Percentiles rank a stretch among this genome's conserved stretches.
Conservation (phyloP, 2,329 filamentous ascomycete species). For the Colletotrichum godetiae region DNA sequence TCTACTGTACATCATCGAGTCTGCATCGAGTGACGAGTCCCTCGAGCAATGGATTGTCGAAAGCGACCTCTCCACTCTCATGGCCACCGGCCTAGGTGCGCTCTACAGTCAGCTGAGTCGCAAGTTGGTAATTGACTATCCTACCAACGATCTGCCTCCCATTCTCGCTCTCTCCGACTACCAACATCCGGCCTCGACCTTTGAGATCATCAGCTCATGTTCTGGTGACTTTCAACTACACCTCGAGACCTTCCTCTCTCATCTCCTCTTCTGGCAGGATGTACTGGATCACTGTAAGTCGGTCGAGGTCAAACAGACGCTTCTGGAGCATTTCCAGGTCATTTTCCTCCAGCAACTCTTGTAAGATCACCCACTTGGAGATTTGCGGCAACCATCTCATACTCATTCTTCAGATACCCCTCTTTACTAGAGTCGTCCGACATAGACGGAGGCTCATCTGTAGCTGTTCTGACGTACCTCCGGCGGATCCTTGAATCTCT, state of each 20-base stretch:
- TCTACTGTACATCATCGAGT: slow-evolving; percentile 94
- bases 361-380: slow-evolving; percentile 59
- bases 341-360: slow-evolving; percentile 94
- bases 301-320: slow-evolving; percentile 88
- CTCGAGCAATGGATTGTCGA: slow-evolving; percentile 97
- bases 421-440: slow-evolving; percentile 97
- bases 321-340: slow-evolving; percentile 97
- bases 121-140: slow-evolving; percentile 84
- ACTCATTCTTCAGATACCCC: slow-evolving; percentile 71
- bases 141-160: slow-evolving; percentile 80
- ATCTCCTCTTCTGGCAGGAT: slow-evolving; percentile 97
- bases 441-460: slow-evolving; percentile 94
- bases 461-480: slow-evolving; percentile 94
- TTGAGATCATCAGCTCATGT: slow-evolving; percentile 79
- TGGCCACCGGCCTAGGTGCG: slow-evolving; percentile 94
- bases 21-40: slow-evolving; percentile 82
- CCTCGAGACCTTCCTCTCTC: slow-evolving; percentile 92
- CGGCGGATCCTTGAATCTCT: slow-evolving; percentile 90
- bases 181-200: slow-evolving; percentile 74
- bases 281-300: slow-evolving; percentile 96
- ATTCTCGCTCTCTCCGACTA: slow-evolving; percentile 93
- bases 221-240: slow-evolving; percentile 84
- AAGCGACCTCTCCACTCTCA: slow-evolving; percentile 93
- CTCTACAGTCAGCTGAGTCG: slow-evolving; percentile 74
- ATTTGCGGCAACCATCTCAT: slow-evolving; percentile 19